A percentile compares a stretch with the other conserved stretches of the same genome.
Evolutionary conservation across 108 stramenopile species (phyloP).

Genomic region (Phaeodactylum tricornutum): DNA sequence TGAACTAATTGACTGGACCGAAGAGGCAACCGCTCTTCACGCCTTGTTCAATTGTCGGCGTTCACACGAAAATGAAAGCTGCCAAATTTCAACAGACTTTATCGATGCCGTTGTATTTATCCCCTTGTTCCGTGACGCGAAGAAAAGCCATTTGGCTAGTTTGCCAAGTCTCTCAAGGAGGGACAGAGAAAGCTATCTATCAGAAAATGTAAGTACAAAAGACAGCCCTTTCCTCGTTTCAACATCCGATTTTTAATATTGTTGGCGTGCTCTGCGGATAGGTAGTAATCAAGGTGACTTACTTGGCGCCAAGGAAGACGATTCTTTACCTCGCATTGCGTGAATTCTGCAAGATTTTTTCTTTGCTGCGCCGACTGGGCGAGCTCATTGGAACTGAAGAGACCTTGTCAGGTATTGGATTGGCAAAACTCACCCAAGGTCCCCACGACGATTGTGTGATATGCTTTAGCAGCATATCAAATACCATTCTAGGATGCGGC

Average conservation of each 20-base stretch:
- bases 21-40: conserved; percentile 7
- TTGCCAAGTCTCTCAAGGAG: neutral
- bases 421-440: too few relatives aligned
- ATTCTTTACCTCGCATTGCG: neutral
- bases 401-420: too few relatives aligned
- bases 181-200: too few relatives aligned
- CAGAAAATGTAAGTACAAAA: too few relatives aligned
- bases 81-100: neutral
- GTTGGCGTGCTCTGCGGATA: neutral
- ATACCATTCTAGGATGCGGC: conserved; percentile 11
- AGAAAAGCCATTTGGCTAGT: neutral
- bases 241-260: too few relatives aligned
- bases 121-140: neutral
- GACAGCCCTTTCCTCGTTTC: too few relatives aligned
- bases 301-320: neutral
- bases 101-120: neutral
- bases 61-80: neutral
- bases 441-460: conserved; percentile 7
- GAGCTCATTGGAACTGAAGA: too few relatives aligned
- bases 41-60: too few relatives aligned
- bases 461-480: conserved; percentile 4
- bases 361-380: neutral
- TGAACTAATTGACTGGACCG: conserved; percentile 20
- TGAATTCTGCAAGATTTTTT: neutral
- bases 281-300: neutral